A percentile compares a stretch with the other conserved stretches of the same genome.
Evolutionary conservation across 768 basidiomycete species (phyloP).

Genomic region (Crucibulum laeve): DNA sequence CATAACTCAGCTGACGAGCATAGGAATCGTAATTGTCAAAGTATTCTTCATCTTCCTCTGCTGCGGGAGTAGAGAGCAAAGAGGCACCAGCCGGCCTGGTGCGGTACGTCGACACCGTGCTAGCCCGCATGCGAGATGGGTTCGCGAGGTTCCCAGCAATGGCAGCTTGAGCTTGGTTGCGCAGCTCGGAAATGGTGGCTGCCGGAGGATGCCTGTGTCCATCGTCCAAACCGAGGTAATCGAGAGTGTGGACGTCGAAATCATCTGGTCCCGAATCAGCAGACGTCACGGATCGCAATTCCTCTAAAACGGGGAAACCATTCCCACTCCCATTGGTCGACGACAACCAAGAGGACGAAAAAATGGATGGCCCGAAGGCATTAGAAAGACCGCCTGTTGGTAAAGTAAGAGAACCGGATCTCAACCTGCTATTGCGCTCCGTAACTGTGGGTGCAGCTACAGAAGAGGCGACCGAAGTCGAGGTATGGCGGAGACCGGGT

Average conservation of each 20-base stretch:
- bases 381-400: conserved; percentile 74
- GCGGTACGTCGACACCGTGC: conserved; percentile 91
- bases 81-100: conserved; percentile 56
- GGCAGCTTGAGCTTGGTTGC: conserved; percentile 86
- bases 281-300: conserved; percentile 76
- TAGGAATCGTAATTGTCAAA: conserved; percentile 56
- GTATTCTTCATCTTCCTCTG: conserved; percentile 76
- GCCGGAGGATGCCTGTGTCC: conserved; percentile 68
- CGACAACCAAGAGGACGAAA: conserved; percentile 86
- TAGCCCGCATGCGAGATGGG: conserved; percentile 80
- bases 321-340: conserved; percentile 51
- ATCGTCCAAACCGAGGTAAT: conserved; percentile 92
- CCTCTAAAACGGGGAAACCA: conserved; percentile 68
- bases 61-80: conserved; percentile 58
- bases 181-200: conserved; percentile 84
- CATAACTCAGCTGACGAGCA: conserved; percentile 55
- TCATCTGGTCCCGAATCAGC: conserved; percentile 80
- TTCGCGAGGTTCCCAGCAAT: conserved; percentile 81
- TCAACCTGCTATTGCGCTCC: conserved; percentile 77
- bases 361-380: conserved; percentile 85
- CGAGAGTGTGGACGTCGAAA: conserved; percentile 90
- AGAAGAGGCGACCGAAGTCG: conserved; percentile 60
- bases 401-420: conserved; percentile 90
- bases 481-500: conserved; percentile 73
- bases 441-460: conserved; percentile 45